Conservation (phyloP, 2,329 filamentous ascomycete genomes). For the Claviceps pazoutovae region DNA sequence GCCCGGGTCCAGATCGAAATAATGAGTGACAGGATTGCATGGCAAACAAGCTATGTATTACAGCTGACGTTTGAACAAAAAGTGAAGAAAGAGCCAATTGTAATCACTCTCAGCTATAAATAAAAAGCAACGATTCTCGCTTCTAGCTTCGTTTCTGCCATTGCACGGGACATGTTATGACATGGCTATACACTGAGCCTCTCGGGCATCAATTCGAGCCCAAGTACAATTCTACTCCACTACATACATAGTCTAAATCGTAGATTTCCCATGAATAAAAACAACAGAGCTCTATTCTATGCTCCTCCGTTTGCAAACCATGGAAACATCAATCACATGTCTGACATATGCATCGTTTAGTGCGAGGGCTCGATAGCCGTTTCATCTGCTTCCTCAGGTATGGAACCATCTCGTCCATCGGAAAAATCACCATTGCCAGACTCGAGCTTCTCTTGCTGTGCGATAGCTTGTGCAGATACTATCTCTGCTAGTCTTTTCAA, state of each 20-base stretch:
- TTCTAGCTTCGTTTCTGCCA: too few species aligned
- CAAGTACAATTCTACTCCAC: neutral
- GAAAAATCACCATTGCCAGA: slow-evolving; percentile 31
- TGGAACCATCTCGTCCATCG: slow-evolving; percentile 32
- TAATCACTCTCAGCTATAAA: too few species aligned
- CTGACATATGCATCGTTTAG: slow-evolving; percentile 2
- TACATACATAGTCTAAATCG: neutral
- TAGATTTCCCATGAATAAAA: slow-evolving; percentile 1
- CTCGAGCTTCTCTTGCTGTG: slow-evolving; percentile 80
- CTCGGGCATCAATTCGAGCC: neutral
- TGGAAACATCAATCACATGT: slow-evolving; percentile 3
- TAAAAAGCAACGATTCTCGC: too few species aligned
- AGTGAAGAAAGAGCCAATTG: too few species aligned
- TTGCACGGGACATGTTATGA: neutral
- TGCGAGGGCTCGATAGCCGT: slow-evolving; percentile 12
- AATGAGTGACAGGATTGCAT: too few species aligned
- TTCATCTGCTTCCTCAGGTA: slow-evolving; percentile 40
- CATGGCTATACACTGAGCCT: neutral
- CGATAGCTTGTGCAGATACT: slow-evolving; percentile 88
- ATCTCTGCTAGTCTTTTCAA: slow-evolving; percentile 96
- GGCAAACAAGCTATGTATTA: too few species aligned
- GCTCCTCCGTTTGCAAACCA: neutral
- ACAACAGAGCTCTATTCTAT: slow-evolving; percentile 5
- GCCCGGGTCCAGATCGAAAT: too few species aligned
- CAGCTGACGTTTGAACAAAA: too few species aligned